phyloP scores from a whole-genome alignment of 2,329 filamentous ascomycete genomes.

The Colletotrichum sp. region DNA sequence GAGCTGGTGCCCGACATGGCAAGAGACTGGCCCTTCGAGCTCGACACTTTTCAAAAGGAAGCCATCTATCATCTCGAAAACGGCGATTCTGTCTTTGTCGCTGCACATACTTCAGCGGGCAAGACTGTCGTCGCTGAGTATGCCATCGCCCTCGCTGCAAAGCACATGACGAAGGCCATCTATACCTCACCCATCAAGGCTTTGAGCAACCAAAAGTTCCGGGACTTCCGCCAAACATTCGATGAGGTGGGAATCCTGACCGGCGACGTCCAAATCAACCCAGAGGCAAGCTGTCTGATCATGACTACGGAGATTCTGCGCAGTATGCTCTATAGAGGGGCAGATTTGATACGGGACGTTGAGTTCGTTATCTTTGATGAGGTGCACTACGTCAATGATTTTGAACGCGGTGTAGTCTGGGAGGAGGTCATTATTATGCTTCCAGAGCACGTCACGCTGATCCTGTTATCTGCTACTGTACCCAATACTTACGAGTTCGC shows the following conservation, averaged over 20 bases:
- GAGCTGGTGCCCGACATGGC: slow-evolving; percentile 97
- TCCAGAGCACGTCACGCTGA: slow-evolving; percentile 94
- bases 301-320: slow-evolving; percentile 99
- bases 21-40: slow-evolving; percentile 92
- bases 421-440: slow-evolving; percentile 99
- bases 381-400: slow-evolving; percentile 97
- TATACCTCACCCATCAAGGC: slow-evolving; percentile 99
- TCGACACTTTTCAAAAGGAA: slow-evolving; percentile 98
- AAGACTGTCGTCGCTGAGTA: slow-evolving; percentile 99
- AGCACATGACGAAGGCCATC: slow-evolving; percentile 99
- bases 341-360: slow-evolving; percentile 94
- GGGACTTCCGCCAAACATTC: slow-evolving; percentile 89
- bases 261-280: slow-evolving; percentile 96
- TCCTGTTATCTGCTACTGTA: slow-evolving; percentile 93
- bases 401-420: slow-evolving; percentile 96
- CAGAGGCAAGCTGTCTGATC: slow-evolving; percentile 96
- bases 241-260: slow-evolving; percentile 97
- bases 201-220: slow-evolving; percentile 97
- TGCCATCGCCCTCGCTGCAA: slow-evolving; percentile 93
- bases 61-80: slow-evolving; percentile 96
- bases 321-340: slow-evolving; percentile 97
- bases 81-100: slow-evolving; percentile 97
- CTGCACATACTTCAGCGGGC: slow-evolving; percentile 94
- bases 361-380: slow-evolving; percentile 99
- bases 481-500: slow-evolving; percentile 98